These are phyloP conservation scores for Bipolaris oryzae DNA, from an alignment of 2,329 filamentous ascomycete genomes.

Conservation along the genomic window DNA sequence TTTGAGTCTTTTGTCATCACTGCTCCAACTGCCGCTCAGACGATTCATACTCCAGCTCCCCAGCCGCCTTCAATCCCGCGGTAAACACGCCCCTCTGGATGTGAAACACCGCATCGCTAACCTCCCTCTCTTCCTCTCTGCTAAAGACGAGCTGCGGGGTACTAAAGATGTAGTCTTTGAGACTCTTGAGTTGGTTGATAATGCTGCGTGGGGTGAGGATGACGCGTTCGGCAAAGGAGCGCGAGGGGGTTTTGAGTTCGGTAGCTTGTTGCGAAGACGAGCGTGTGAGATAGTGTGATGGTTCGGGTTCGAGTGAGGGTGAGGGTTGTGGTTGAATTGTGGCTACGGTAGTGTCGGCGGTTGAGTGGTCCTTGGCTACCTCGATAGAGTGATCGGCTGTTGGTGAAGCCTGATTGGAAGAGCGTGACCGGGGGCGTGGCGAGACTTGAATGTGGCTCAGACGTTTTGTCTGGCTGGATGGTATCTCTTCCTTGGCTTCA, in stretches of 20 bases:
- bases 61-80: constrained; percentile 62
- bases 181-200: constrained; percentile 50
- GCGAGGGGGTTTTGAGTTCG: constrained; percentile 28
- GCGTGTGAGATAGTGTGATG: neutral
- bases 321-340: neutral
- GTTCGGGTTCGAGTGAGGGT: neutral
- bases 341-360: neutral
- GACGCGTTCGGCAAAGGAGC: constrained; percentile 43
- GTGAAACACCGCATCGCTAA: constrained; percentile 82
- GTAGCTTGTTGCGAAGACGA: neutral
- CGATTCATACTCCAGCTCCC: neutral
- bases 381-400: neutral
- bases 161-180: constrained; percentile 63
- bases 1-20: neutral
- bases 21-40: neutral
- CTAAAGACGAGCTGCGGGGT: constrained; percentile 61
- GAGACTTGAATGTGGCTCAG: constrained; percentile 38
- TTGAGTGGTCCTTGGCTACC: no score
- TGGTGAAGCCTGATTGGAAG: constrained; percentile 1
- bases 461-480: constrained; percentile 24
- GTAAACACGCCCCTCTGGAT: constrained; percentile 75
- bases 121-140: constrained; percentile 68
- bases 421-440: constrained; percentile 12
- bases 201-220: constrained; percentile 57
- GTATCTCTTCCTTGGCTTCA: constrained; percentile 25